Conservation (phyloP, 1,284 basidiomycete species). For the Ganoderma meredithae region DNA sequence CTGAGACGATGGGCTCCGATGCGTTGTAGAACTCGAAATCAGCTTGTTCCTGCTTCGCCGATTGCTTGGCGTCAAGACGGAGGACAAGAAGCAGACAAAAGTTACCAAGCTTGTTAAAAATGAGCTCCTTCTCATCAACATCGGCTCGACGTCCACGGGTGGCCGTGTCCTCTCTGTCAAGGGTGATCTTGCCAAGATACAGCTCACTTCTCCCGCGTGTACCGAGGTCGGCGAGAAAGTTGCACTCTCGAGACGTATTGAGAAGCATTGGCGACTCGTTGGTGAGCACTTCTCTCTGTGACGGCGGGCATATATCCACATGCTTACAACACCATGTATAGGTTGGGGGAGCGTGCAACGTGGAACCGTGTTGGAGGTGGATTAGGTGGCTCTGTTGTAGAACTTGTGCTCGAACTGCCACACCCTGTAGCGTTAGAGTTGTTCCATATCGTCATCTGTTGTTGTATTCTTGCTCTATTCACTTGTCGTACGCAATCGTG, state of each 20-base stretch:
- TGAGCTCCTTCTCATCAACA: slow-evolving; percentile 94
- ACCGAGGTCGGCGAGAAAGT: slow-evolving; percentile 97
- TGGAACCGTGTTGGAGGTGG: slow-evolving; percentile 61
- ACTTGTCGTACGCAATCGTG: neutral
- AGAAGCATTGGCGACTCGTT: slow-evolving; percentile 96
- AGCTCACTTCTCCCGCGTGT: slow-evolving; percentile 91
- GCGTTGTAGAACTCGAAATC: slow-evolving; percentile 80
- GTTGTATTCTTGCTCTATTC: slow-evolving; percentile 25
- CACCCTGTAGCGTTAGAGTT: slow-evolving; percentile 34
- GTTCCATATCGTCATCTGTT: slow-evolving; percentile 23
- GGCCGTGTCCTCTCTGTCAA: slow-evolving; percentile 92
- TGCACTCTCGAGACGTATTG: slow-evolving; percentile 89
- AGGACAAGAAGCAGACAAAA: slow-evolving; percentile 98
- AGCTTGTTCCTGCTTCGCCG: slow-evolving; percentile 93
- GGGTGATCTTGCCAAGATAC: slow-evolving; percentile 92
- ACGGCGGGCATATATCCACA: slow-evolving; percentile 8
- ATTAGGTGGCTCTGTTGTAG: slow-evolving; percentile 39
- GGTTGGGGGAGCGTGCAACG: slow-evolving; percentile 68
- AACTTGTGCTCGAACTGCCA: slow-evolving; percentile 24
- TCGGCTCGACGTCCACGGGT: slow-evolving; percentile 93
- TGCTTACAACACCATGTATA: slow-evolving; percentile 28
- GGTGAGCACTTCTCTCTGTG: slow-evolving; percentile 54
- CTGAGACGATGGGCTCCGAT: no score
- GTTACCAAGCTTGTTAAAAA: slow-evolving; percentile 93
- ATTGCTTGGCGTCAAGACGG: slow-evolving; percentile 96